These are phyloP conservation scores for Beverwykella pulmonaria DNA, from an alignment of 495 filamentous ascomycete genomes.

Conservation along the genomic window DNA sequence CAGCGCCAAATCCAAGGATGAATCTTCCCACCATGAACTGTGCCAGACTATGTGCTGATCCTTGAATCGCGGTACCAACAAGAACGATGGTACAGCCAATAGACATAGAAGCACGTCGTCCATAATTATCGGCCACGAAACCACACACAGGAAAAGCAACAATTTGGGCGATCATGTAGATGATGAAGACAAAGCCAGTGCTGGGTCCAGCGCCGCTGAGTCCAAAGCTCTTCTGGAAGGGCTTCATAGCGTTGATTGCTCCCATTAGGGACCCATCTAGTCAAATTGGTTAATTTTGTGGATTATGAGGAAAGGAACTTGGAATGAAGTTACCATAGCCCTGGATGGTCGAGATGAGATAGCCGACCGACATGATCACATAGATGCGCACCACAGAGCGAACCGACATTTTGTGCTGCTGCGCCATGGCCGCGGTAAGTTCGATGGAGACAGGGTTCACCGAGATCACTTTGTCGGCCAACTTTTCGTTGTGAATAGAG, in stretches of 20 bases:
- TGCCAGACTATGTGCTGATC: neutral
- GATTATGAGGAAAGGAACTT: too few relatives aligned
- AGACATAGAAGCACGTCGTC: neutral
- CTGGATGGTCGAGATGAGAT: too few relatives aligned
- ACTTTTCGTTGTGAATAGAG: too few relatives aligned
- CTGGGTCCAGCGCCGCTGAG: neutral
- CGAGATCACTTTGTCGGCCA: too few relatives aligned
- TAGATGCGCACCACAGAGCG: too few relatives aligned
- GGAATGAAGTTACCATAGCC: too few relatives aligned
- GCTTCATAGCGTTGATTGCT: conserved; percentile 6
- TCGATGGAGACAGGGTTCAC: too few relatives aligned
- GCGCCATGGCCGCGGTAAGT: too few relatives aligned
- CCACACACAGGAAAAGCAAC: neutral
- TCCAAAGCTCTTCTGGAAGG: conserved; percentile 1
- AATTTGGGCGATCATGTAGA: neutral
- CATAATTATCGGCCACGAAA: neutral
- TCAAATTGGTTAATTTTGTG: too few relatives aligned
- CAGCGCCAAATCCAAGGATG: conserved; percentile 7
- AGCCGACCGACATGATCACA: too few relatives aligned
- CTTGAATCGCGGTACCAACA: neutral
- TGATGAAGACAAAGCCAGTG: conserved; percentile 1
- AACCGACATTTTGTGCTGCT: too few relatives aligned
- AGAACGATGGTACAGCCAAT: neutral
- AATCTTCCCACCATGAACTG: neutral
- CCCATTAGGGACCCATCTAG: too few relatives aligned